These are phyloP conservation scores for Cystofilobasidium ferigula DNA, from an alignment of 768 basidiomycete genomes.

Conservation along the genomic window DNA sequence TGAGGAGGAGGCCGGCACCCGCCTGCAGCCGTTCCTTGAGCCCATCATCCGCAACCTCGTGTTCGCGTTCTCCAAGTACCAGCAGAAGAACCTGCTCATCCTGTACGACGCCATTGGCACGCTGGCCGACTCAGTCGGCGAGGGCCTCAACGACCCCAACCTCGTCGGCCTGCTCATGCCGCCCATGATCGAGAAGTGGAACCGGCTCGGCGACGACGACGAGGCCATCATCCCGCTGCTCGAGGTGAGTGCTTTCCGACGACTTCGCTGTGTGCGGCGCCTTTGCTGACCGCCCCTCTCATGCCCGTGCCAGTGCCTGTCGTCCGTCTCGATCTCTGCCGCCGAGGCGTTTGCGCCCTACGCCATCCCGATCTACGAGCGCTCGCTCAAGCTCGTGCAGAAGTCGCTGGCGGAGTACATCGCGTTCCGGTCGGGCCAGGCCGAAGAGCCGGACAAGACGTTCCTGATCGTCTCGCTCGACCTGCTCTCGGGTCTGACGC, in stretches of 20 bases:
- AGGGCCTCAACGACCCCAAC: conserved; percentile 68
- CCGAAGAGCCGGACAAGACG: conserved; percentile 86
- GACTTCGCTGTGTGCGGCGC: background rate
- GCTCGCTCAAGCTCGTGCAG: conserved; percentile 78
- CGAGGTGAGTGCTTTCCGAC: conserved; percentile 53
- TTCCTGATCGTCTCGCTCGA: conserved; percentile 98
- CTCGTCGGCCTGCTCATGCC: conserved; percentile 97
- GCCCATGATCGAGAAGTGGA: conserved; percentile 78
- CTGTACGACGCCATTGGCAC: conserved; percentile 98
- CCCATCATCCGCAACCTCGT: conserved; percentile 91
- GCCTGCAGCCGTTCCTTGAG: conserved; percentile 84
- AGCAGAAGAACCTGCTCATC: conserved; percentile 98
- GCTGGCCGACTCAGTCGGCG: conserved; percentile 87
- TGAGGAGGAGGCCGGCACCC: conserved; percentile 87
- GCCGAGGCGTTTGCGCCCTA: conserved; percentile 78
- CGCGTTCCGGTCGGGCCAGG: conserved; percentile 71
- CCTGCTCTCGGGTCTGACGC: conserved; percentile 85
- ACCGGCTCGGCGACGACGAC: conserved; percentile 79
- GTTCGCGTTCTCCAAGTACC: conserved; percentile 93
- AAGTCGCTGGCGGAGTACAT: conserved; percentile 72
- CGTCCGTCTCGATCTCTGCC: conserved; percentile 94
- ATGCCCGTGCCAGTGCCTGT: conserved; percentile 61
- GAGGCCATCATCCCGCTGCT: conserved; percentile 86
- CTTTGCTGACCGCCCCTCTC: background rate
- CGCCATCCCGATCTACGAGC: conserved; percentile 80